A percentile compares a stretch with the other conserved stretches of the same genome.
Evolutionary conservation across 805 yeast species (phyloP).

Genomic region (Candida schatavii): DNA sequence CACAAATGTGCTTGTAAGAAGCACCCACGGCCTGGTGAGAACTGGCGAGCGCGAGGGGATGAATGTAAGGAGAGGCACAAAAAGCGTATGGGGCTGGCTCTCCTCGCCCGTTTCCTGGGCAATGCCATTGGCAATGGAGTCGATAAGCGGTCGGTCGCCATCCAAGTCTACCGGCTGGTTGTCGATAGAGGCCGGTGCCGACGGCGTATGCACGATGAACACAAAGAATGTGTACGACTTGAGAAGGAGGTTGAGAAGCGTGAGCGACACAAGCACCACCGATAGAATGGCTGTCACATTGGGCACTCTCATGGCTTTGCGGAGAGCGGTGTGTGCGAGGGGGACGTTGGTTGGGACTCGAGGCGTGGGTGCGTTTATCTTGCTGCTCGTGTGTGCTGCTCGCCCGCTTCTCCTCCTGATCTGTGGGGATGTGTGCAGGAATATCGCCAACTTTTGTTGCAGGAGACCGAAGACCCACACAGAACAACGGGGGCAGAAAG

Average conservation of each 20-base stretch:
- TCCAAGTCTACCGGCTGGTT: background rate
- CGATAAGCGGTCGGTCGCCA: background rate
- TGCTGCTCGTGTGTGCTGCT: too few relatives aligned
- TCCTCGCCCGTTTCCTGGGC: slow-evolving; percentile 33
- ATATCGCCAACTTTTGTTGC: too few relatives aligned
- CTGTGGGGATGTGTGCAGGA: too few relatives aligned
- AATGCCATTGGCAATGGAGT: slow-evolving; percentile 15
- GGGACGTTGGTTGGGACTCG: too few relatives aligned
- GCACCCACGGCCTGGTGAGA: slow-evolving; percentile 47
- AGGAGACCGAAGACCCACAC: too few relatives aligned
- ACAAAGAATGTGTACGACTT: slow-evolving; percentile 39
- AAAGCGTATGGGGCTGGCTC: slow-evolving; percentile 45
- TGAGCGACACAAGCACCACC: slow-evolving; percentile 28
- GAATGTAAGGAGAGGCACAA: slow-evolving; percentile 49
- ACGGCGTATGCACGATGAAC: slow-evolving; percentile 15
- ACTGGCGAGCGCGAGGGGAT: slow-evolving; percentile 44
- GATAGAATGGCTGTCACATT: slow-evolving; percentile 33
- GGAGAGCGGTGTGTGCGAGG: too few relatives aligned
- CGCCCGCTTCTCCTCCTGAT: too few relatives aligned
- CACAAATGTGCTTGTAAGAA: slow-evolving; percentile 45
- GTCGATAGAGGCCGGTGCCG: background rate
- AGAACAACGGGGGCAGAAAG: too few relatives aligned
- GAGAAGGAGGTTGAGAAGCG: slow-evolving; percentile 31
- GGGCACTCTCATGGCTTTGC: slow-evolving; percentile 35
- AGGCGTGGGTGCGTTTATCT: background rate